Evolutionary conservation across 108 stramenopile species (phyloP).

Genomic region (Nitzschia palea): DNA sequence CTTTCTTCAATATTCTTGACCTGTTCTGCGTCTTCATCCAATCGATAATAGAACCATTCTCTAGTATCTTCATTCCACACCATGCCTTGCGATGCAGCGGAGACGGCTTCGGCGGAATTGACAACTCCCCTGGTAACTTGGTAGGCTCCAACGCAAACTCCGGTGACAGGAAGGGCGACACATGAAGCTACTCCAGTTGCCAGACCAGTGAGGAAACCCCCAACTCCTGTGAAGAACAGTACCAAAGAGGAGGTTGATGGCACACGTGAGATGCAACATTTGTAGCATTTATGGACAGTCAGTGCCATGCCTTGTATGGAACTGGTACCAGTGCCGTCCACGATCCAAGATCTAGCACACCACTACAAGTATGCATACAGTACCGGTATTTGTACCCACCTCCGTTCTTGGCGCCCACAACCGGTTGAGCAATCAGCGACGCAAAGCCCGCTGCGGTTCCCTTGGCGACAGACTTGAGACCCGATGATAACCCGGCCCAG

Average conservation of each 20-base stretch:
- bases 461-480: conserved; percentile 74
- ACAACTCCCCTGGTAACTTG: conserved; percentile 77
- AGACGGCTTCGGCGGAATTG: conserved; percentile 75
- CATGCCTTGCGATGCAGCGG: conserved; percentile 68
- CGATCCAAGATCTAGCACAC: too few relatives aligned
- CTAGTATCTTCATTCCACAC: conserved; percentile 79
- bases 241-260: too few relatives aligned
- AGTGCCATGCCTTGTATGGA: too few relatives aligned
- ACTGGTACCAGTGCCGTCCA: too few relatives aligned
- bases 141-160: conserved; percentile 82
- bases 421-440: conserved; percentile 79
- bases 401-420: conserved; percentile 80
- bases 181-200: conserved; percentile 81
- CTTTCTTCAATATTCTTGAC: conserved; percentile 36
- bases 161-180: conserved; percentile 82
- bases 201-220: conserved; percentile 78
- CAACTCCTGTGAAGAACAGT: too few relatives aligned
- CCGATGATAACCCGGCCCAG: conserved; percentile 79
- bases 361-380: too few relatives aligned
- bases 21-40: conserved; percentile 72
- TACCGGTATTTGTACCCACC: too few relatives aligned
- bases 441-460: conserved; percentile 81
- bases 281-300: too few relatives aligned
- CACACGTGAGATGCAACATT: too few relatives aligned
- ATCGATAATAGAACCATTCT: conserved; percentile 74